Percentiles rank a stretch among this genome's conserved stretches.
Conservation (phyloP, 129 eudicot genomes). For the Flaveria ramosissima region DNA sequence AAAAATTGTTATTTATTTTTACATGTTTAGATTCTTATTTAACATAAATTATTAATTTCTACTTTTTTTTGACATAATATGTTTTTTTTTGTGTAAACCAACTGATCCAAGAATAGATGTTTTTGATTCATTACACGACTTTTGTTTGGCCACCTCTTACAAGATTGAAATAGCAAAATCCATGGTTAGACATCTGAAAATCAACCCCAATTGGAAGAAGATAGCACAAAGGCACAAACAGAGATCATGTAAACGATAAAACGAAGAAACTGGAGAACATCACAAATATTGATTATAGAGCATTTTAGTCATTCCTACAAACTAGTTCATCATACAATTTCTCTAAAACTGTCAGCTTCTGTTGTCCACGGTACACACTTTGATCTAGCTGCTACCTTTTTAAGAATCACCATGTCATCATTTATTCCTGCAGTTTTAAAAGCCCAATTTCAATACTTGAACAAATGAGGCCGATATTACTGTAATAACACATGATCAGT, state of each 20-base stretch:
- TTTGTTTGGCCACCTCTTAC: not conserved
- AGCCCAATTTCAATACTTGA: constrained; percentile 2
- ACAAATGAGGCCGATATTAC: not conserved
- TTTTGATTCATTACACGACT: not conserved
- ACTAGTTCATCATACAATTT: constrained; percentile 19
- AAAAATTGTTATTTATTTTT: no score
- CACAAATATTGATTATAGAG: not conserved
- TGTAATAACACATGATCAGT: not conserved
- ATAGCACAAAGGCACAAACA: not conserved
- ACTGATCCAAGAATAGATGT: not conserved
- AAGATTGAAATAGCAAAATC: not conserved
- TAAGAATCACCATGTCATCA: constrained; percentile 19
- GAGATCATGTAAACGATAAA: not conserved
- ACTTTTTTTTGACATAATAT: no score
- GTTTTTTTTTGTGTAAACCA: no score
- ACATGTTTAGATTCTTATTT: no score
- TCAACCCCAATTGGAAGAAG: not conserved
- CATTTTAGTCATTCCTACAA: constrained; percentile 17
- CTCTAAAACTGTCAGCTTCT: not conserved
- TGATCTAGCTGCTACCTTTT: constrained; percentile 13
- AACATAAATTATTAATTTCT: no score
- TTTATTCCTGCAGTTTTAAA: constrained; percentile 36
- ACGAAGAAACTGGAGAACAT: not conserved
- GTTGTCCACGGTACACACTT: constrained; percentile 2
- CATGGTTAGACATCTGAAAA: not conserved